Evolutionary conservation across 164 flowering plant genomes (phyloP).

Genomic region (Aristolochia contorta): DNA sequence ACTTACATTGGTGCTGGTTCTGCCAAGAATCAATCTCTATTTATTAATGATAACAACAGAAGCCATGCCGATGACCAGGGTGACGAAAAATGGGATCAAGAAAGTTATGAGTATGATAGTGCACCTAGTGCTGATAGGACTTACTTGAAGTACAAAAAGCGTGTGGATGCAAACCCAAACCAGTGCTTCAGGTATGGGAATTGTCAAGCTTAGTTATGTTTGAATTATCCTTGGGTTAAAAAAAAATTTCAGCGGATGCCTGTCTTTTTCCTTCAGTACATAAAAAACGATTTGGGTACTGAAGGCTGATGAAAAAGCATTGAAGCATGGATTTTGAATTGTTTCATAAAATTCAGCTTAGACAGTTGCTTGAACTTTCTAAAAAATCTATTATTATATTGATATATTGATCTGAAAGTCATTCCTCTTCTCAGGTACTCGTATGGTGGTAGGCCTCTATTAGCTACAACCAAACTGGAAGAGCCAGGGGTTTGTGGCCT

Average conservation of each 20-base stretch:
- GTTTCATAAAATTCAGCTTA: too few relatives aligned
- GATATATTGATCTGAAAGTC: too few relatives aligned
- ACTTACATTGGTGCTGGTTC: constrained; percentile 19
- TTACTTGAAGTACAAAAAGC: constrained; percentile 85
- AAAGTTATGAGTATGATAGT: constrained; percentile 76
- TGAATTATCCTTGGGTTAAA: too few relatives aligned
- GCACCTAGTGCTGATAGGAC: constrained; percentile 78
- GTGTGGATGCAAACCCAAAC: constrained; percentile 66
- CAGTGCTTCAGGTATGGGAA: constrained; percentile 77
- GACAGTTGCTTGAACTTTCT: too few relatives aligned
- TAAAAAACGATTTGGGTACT: too few relatives aligned
- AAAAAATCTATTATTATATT: too few relatives aligned
- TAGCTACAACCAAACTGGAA: constrained; percentile 30
- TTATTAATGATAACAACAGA: constrained; percentile 28
- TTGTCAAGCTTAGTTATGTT: too few relatives aligned
- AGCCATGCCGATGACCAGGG: constrained; percentile 18
- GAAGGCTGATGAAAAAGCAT: too few relatives aligned
- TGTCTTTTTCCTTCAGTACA: too few relatives aligned
- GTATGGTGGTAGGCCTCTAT: constrained; percentile 69
- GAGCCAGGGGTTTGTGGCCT: constrained; percentile 41
- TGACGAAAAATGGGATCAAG: constrained; percentile 67
- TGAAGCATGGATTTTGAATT: too few relatives aligned
- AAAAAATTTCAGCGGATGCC: too few relatives aligned
- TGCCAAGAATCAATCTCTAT: constrained; percentile 33
- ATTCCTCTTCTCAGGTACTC: constrained; percentile 41